These are phyloP conservation scores for Lolium perenne DNA, from an alignment of 176 grass and related monocot species.

Conservation along the genomic window DNA sequence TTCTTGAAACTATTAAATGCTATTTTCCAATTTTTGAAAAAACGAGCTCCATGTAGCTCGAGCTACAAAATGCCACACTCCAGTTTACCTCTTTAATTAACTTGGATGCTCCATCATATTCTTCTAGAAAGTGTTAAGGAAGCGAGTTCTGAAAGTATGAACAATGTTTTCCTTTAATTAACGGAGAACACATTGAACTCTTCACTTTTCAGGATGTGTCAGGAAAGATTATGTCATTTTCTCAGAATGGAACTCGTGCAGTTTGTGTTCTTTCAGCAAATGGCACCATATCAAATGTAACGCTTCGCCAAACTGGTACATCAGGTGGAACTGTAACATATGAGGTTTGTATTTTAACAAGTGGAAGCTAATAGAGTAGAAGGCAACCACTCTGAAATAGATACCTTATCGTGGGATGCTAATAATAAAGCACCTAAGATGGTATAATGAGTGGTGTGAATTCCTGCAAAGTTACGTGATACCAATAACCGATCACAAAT, in stretches of 20 bases:
- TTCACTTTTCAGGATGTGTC: slow-evolving; percentile 81
- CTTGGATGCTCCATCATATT: background rate
- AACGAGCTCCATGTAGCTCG: too few species aligned
- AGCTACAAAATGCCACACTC: too few species aligned
- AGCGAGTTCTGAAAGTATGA: slow-evolving; percentile 28
- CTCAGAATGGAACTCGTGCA: slow-evolving; percentile 77
- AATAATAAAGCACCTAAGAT: background rate
- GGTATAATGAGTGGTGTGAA: background rate
- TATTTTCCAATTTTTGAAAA: too few species aligned
- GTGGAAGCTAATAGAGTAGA: background rate
- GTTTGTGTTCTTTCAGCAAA: slow-evolving; percentile 98
- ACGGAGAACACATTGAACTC: background rate
- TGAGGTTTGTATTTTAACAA: slow-evolving; percentile 63
- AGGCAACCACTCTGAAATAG: background rate
- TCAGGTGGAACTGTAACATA: slow-evolving; percentile 99
- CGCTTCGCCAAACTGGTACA: slow-evolving; percentile 89
- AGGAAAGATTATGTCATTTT: slow-evolving; percentile 94
- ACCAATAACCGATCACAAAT: background rate
- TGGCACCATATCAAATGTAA: slow-evolving; percentile 96
- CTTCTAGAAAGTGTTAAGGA: slow-evolving; percentile 40
- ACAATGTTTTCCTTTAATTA: background rate
- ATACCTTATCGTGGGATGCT: background rate
- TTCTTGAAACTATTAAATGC: too few species aligned
- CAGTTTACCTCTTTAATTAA: background rate
- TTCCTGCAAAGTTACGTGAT: background rate